Evolutionary conservation across 164 flowering plant genomes (phyloP).

Genomic region (Sedum album): DNA sequence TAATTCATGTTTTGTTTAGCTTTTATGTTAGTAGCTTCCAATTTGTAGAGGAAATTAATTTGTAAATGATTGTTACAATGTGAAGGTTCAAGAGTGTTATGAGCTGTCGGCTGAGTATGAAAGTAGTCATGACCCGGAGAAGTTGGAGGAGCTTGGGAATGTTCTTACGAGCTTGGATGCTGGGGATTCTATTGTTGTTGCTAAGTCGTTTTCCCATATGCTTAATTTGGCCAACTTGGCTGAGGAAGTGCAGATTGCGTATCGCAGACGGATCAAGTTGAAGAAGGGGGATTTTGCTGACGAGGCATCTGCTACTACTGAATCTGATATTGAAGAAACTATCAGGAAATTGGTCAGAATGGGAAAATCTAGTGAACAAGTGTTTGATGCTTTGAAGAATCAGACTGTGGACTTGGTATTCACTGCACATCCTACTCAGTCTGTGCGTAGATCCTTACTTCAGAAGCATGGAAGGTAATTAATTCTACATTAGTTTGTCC

Average conservation of each 20-base stretch:
- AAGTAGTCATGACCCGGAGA: constrained; percentile 67
- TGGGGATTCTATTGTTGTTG: constrained; percentile 96
- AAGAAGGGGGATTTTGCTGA: constrained; percentile 90
- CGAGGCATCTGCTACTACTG: constrained; percentile 91
- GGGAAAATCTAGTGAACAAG: constrained; percentile 85
- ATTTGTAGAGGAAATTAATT: neutral
- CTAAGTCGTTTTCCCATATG: constrained; percentile 96
- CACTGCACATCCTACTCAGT: constrained; percentile 99
- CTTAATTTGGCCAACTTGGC: constrained; percentile 99
- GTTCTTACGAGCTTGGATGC: constrained; percentile 89
- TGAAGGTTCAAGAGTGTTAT: constrained; percentile 95
- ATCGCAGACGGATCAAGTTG: constrained; percentile 65
- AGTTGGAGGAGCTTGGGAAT: constrained; percentile 90
- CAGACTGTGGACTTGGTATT: constrained; percentile 98
- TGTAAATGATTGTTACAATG: neutral
- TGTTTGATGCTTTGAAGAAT: constrained; percentile 93
- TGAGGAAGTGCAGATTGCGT: constrained; percentile 97
- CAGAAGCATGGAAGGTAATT: constrained; percentile 93
- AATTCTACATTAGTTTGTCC: neutral
- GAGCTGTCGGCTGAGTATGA: constrained; percentile 98
- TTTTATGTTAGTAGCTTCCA: neutral
- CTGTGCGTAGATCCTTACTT: constrained; percentile 92
- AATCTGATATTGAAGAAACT: constrained; percentile 97
- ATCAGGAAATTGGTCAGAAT: constrained; percentile 80
- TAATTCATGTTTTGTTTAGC: too few species aligned